Percentiles rank a stretch among this genome's conserved stretches.
phyloP scores from a whole-genome alignment of 2,329 filamentous ascomycete species.

The Septoria linicola region DNA sequence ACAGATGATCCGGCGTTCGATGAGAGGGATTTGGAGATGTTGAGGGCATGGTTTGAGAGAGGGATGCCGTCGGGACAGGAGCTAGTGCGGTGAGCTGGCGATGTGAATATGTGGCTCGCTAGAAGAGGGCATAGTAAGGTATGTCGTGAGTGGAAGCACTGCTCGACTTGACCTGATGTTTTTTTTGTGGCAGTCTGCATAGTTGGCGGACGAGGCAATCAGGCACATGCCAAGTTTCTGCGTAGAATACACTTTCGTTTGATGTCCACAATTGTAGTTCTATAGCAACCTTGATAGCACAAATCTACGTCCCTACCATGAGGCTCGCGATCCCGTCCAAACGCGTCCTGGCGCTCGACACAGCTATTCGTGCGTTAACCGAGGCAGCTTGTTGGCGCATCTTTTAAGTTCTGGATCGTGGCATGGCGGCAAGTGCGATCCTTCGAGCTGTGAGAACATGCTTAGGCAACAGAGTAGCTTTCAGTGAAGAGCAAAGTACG shows the following conservation, averaged over 20 bases:
- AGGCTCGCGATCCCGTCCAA: background rate
- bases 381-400: background rate
- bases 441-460: background rate
- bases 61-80: conserved; percentile 14
- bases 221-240: background rate
- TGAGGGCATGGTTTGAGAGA: conserved; percentile 17
- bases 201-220: background rate
- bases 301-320: background rate
- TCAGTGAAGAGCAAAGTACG: background rate
- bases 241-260: background rate
- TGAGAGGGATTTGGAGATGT: conserved; percentile 16
- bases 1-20: conserved; percentile 16
- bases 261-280: background rate
- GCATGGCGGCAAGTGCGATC: background rate
- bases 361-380: background rate
- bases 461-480: background rate
- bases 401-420: background rate
- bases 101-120: no score
- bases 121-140: no score
- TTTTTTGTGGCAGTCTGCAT: no score
- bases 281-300: background rate
- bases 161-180: no score
- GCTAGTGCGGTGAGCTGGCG: no score
- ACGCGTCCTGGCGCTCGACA: background rate
- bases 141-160: no score